phyloP scores from a whole-genome alignment of 1,284 basidiomycete genomes.

The Irpex lacteus region DNA sequence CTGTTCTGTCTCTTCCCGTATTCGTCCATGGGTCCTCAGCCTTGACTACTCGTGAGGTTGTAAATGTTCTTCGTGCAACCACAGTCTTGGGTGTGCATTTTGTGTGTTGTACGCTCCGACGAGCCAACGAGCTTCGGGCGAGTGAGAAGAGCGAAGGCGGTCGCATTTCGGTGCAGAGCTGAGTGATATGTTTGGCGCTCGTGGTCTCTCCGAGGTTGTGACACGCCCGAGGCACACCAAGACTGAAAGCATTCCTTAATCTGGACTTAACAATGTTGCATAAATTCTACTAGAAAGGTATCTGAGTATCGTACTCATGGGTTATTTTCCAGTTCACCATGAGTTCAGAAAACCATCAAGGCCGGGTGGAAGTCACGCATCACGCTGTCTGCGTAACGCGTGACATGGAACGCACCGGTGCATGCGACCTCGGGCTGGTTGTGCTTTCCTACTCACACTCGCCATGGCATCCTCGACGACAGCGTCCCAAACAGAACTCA shows the following conservation, averaged over 20 bases:
- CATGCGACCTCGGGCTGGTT: background rate
- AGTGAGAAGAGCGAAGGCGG: background rate
- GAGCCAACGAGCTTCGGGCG: background rate
- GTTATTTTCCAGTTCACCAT: too few species aligned
- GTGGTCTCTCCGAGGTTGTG: background rate
- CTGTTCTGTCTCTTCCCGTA: conserved; percentile 35
- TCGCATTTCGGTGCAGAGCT: background rate
- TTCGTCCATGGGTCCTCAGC: background rate
- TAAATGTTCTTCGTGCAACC: background rate
- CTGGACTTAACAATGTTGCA: too few species aligned
- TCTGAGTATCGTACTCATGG: too few species aligned
- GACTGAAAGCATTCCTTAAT: too few species aligned
- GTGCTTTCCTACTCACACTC: background rate
- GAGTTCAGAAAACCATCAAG: too few species aligned
- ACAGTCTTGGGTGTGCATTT: background rate
- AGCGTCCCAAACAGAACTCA: conserved; percentile 83
- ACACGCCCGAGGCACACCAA: background rate
- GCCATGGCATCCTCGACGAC: conserved; percentile 69
- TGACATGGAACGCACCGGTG: conserved; percentile 1
- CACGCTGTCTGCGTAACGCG: background rate
- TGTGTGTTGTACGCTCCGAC: background rate
- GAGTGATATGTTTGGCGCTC: background rate
- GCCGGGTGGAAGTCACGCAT: background rate
- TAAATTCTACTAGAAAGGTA: too few species aligned
- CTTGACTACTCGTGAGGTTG: background rate